Evolutionary conservation across 768 basidiomycete species (phyloP), one percentile per base, ranked within the genome.

Genomic region (Hericium rajendrae): DNA sequence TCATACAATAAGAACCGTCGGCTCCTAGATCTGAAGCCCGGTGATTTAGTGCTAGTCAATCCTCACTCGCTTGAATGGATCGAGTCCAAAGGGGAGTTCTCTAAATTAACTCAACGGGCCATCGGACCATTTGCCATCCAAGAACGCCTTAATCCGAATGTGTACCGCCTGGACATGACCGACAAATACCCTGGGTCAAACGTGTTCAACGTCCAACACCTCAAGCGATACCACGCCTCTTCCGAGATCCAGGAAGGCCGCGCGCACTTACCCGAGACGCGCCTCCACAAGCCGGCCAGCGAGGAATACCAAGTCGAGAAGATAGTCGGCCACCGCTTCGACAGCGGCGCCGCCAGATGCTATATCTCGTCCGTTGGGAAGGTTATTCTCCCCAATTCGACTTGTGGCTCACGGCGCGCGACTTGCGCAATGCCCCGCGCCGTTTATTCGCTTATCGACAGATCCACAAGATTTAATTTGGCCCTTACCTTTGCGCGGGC

Each of bases 101-200:
- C 50, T 56, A 71, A 62, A 20, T 54, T 57, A 40, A 61, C 52
- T 26, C 66, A 55, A 63, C 58, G 57, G 32, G 46, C 43, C 20
- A 24, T 58, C 54, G 65, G 68, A 5, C 68, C 68, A 2, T 69
- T 68, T 41, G 59, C 60, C 52, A 53, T 70, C 0, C 55, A 62
- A 26, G 48, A 63, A 46, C 65, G 60, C 32, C 37, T 70, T 3
- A 64, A 61, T 52, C 65, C 63, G 13, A 50, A 63, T 8, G 60
- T 60, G n/a, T 67, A 66, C 55, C 57, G 59, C 16, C 16, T 67
- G 11, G 15, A n/a, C n/a, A n/a, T n/a, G n/a, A n/a, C n/a, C n/a
- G n/a, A n/a, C n/a, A n/a, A n/a, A n/a, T n/a, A n/a, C 59, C 55
- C 59, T 0, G 62, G 63, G 22, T 62, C 65, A 40, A 60, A 62